These are phyloP conservation scores for Phenoliferia sp. DNA, from an alignment of 1,284 basidiomycete species.

Conservation along the genomic window DNA sequence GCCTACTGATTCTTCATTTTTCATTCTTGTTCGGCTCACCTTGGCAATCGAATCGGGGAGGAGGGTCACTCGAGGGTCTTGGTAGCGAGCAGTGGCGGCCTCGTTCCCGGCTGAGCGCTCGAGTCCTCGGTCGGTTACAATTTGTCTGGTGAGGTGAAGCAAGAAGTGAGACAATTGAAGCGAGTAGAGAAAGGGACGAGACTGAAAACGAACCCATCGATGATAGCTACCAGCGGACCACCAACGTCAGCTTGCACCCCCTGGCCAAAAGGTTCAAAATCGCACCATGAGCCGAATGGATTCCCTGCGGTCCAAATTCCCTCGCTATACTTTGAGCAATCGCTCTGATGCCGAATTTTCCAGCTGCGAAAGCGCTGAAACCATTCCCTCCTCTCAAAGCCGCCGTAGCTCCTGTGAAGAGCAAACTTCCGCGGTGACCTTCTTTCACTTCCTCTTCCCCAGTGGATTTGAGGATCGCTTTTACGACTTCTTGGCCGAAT, in stretches of 20 bases:
- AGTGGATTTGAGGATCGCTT: background rate
- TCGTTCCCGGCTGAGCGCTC: conserved; percentile 4
- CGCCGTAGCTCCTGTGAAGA: conserved; percentile 74
- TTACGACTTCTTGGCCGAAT: background rate
- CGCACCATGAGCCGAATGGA: conserved; percentile 51
- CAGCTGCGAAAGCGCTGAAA: conserved; percentile 63
- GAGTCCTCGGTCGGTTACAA: conserved; percentile 50
- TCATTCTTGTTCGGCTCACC: background rate
- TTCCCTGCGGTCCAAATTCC: conserved; percentile 71
- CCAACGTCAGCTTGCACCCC: background rate
- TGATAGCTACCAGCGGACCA: conserved; percentile 30
- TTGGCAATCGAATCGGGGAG: conserved; percentile 62
- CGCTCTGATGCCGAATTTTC: conserved; percentile 62
- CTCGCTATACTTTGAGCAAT: conserved; percentile 59
- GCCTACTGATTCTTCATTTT: background rate
- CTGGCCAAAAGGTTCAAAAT: background rate
- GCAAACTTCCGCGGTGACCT: conserved; percentile 53
- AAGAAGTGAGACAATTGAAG: background rate
- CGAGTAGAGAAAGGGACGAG: background rate
- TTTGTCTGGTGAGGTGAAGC: conserved; percentile 46
- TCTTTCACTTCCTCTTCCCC: background rate
- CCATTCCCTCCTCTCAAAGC: conserved; percentile 58
- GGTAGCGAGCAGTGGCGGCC: conserved; percentile 31
- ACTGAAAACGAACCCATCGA: background rate
- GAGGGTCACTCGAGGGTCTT: conserved; percentile 51